phyloP scores from a whole-genome alignment of 139 green algal species.

The Zygnema cylindricum region DNA sequence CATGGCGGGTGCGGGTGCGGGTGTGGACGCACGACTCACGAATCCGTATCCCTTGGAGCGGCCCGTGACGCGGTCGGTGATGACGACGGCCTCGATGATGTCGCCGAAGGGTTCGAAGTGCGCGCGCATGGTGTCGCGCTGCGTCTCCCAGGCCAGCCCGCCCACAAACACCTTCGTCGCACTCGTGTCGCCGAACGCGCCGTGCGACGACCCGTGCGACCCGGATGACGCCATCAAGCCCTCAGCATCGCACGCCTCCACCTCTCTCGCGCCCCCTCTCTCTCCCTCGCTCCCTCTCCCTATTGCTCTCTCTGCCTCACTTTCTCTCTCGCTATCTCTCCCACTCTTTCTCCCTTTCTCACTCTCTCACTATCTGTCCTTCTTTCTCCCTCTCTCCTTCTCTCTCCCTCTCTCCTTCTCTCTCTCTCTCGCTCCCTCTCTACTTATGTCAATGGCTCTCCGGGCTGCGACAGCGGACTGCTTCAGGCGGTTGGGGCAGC shows the following conservation, averaged over 20 bases:
- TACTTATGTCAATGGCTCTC: neutral
- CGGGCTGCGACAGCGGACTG: neutral
- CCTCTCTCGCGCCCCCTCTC: neutral
- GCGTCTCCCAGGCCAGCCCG: constrained; percentile 61
- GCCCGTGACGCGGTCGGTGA: constrained; percentile 56
- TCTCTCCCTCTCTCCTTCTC: neutral
- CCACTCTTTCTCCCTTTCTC: neutral
- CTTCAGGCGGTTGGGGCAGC: neutral
- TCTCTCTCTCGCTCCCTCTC: neutral
- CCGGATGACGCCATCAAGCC: neutral
- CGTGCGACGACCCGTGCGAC: constrained; percentile 14
- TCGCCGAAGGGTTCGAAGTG: constrained; percentile 63
- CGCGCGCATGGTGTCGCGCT: constrained; percentile 56
- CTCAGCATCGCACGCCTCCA: neutral
- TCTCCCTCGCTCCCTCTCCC: neutral
- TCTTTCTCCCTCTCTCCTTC: neutral
- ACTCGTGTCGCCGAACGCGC: constrained; percentile 61
- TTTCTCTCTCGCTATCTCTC: neutral
- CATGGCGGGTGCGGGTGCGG: neutral
- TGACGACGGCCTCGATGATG: constrained; percentile 60
- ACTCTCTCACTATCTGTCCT: neutral
- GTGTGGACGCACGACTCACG: constrained; percentile 13
- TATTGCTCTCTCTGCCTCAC: neutral
- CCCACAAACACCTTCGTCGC: constrained; percentile 62
- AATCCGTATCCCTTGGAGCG: constrained; percentile 63